phyloP scores from a whole-genome alignment of 495 filamentous ascomycete genomes.

The Podospora didyma region DNA sequence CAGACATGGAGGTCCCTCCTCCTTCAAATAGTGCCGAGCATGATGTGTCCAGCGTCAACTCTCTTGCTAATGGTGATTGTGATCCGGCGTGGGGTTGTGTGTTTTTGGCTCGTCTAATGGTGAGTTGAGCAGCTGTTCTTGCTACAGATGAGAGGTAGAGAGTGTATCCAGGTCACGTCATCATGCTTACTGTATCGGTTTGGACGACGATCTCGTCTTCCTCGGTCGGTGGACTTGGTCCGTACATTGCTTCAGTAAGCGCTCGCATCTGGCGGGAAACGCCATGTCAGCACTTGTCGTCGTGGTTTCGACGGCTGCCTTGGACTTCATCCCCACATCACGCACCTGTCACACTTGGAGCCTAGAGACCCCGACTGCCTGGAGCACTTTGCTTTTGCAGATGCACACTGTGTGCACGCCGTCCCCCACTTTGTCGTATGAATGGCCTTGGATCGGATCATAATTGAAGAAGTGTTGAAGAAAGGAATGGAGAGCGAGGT shows the following conservation, averaged over 20 bases:
- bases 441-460: background rate
- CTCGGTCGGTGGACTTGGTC: slow-evolving; percentile 3
- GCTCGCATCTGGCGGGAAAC: background rate
- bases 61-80: background rate
- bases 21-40: background rate
- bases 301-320: no score
- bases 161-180: background rate
- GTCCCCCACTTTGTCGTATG: slow-evolving; percentile 3
- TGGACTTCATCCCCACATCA: background rate
- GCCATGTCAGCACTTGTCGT: slow-evolving; percentile 25
- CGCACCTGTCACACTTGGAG: background rate
- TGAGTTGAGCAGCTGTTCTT: background rate
- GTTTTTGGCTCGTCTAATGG: background rate
- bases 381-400: slow-evolving; percentile 3
- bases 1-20: background rate
- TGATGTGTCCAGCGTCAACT: background rate
- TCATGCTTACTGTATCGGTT: background rate
- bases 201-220: background rate
- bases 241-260: slow-evolving; percentile 4
- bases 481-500: background rate
- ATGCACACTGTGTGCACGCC: slow-evolving; percentile 5
- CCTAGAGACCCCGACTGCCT: background rate
- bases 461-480: background rate
- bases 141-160: background rate
- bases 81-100: background rate